Evolutionary conservation across 2,329 filamentous ascomycete species (phyloP), one percentile per base, ranked within the genome.

Genomic region (Ceratocystis albifundus): DNA sequence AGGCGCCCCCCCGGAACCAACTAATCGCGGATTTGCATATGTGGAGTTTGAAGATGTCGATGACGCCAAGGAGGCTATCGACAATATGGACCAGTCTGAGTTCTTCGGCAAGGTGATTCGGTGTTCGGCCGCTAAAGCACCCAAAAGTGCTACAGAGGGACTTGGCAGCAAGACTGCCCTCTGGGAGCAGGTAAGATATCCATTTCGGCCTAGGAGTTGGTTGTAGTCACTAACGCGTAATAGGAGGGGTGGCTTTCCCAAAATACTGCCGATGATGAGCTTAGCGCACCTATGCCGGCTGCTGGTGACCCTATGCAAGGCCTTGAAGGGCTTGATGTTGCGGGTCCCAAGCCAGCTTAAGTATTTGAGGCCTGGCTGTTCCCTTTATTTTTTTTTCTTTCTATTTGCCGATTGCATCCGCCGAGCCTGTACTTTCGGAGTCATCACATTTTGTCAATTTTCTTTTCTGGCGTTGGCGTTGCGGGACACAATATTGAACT

Each of bases 51-150:
- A 96, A 72, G 83, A 90, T 67, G 82, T 85, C 12, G 84, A 87
- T 67, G 94, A 99, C 76, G 93, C 92, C 32, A 87, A 87, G 72
- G 93, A 97, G 76, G 94, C 94, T 63, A 96, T 99, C 75, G 91
- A 97, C 80, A 99, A 99, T 74, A 97, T 99, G 93, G 90, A 99
- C 74, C 91, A 96, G 75, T 88, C 92, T 68, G 93, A 97, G 77
- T 83, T 99, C 59, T 97, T 93, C 74, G 95, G 94, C 10, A 85
- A 90, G 68, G 87, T 94, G 15, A 88, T 99, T 74, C 96, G 92
- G 75, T 93, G 97, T 64, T 92, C 90, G 57, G 84, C 88, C 66
- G 95, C 95, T 55, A 99, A 96, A 76, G 85, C 90, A 41, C 90
- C 94, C 69, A 96, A 96, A 80, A 90, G 90, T 71, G 84, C 85